phyloP scores from a whole-genome alignment of 2,329 filamentous ascomycete species.

The Plenodomus lindquistii region DNA sequence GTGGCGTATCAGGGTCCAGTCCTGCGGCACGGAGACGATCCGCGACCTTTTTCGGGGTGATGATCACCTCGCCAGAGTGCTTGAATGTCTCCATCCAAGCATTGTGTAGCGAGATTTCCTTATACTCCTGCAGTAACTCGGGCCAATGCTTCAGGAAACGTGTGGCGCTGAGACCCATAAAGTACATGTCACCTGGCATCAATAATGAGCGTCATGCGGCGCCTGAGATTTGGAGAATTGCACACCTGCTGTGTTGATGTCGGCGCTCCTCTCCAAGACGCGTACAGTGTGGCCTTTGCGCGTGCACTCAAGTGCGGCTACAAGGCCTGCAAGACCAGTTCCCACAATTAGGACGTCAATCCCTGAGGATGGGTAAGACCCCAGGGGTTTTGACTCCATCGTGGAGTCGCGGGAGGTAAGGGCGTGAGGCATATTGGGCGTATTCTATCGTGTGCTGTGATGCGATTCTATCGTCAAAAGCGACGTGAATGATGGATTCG shows the following conservation, averaged over 20 bases:
- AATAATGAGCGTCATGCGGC: constrained; percentile 5
- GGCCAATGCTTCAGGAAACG: constrained; percentile 61
- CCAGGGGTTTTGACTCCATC: constrained; percentile 54
- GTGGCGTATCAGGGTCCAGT: constrained; percentile 54
- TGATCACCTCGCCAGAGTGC: constrained; percentile 56
- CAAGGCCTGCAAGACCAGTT: constrained; percentile 45
- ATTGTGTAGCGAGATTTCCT: constrained; percentile 57
- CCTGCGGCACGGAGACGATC: constrained; percentile 54
- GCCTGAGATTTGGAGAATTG: neutral
- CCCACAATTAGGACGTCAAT: constrained; percentile 48
- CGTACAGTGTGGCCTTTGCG: constrained; percentile 48
- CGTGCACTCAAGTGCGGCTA: constrained; percentile 44
- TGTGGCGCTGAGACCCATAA: constrained; percentile 61
- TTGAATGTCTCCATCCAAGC: constrained; percentile 61
- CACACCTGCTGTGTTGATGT: constrained; percentile 57
- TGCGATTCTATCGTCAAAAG: constrained; percentile 9
- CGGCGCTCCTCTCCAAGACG: constrained; percentile 50
- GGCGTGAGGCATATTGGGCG: constrained; percentile 43
- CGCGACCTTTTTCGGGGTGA: constrained; percentile 54
- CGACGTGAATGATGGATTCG: constrained; percentile 2
- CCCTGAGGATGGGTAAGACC: constrained; percentile 52
- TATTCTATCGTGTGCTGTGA: constrained; percentile 2
- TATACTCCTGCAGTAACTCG: constrained; percentile 56
- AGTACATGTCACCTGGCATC: constrained; percentile 61
- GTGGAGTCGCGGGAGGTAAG: constrained; percentile 53